Evolutionary conservation across 345 rosid species (phyloP).

Genomic region (Angophora floribunda): DNA sequence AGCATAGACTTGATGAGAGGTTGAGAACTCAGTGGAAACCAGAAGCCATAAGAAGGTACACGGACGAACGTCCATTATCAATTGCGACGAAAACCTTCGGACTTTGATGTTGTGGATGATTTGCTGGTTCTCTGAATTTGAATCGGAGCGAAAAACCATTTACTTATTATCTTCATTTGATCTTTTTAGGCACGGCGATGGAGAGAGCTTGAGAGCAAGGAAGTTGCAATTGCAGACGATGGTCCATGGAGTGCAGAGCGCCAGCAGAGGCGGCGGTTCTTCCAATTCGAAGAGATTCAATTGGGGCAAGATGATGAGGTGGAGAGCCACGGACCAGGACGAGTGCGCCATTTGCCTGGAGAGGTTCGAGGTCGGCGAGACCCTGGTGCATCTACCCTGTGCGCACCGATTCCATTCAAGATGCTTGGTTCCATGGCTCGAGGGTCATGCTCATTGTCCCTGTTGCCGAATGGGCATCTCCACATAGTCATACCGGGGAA

Average conservation of each 20-base stretch:
- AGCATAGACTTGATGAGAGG: conserved; percentile 63
- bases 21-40: conserved; percentile 33
- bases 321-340: conserved; percentile 48
- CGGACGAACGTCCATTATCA: not conserved
- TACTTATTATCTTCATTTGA: not conserved
- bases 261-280: conserved; percentile 5
- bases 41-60: conserved; percentile 22
- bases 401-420: conserved; percentile 59
- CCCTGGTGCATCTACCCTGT: conserved; percentile 48
- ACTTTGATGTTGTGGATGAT: not conserved
- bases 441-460: conserved; percentile 52
- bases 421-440: conserved; percentile 74
- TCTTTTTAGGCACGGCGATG: not conserved
- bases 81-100: not conserved
- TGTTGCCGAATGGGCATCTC: conserved; percentile 37
- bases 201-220: not conserved
- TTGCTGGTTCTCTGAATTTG: not conserved
- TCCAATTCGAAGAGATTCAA: conserved; percentile 15
- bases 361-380: conserved; percentile 43
- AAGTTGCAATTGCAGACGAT: not conserved
- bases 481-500: not conserved
- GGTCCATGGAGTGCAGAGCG: conserved; percentile 17
- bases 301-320: conserved; percentile 36
- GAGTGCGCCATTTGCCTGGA: conserved; percentile 75
- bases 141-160: not conserved